Evolutionary conservation across 2,329 filamentous ascomycete species (phyloP), one percentile per base, ranked within the genome.

Genomic region (Chrysosporium keratinophilum): DNA sequence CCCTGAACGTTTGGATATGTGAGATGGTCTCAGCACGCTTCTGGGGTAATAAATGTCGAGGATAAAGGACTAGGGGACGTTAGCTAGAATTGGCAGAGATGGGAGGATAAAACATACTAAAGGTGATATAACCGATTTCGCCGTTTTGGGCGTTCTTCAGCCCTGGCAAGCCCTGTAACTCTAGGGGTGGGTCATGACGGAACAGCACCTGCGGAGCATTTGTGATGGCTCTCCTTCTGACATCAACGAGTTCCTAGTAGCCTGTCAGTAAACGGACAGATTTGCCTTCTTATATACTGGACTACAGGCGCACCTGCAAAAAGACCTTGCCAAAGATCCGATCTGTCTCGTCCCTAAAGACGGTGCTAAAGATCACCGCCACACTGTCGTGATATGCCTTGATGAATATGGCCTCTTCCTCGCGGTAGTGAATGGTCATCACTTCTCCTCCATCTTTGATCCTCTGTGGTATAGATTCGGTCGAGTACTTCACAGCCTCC

Each of bases 1-100:
- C 93, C 61, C 93, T 87, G 87, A 98, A 98, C 12, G 93, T 99
- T 74, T 99, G 94, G 64, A 99, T 97, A 70, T 98, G 94, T 49
- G 90, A 96, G 63, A 99, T 98, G 68, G 94, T 90, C 61, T 96
- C 90, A 57, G 87, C 85, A 75, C 94, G 88, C 67, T 89, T 82
- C 71, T 96, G 88, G 12, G 83, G 82, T 12, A 89, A 91, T 60
- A 99, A 78, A 71, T 99, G 94, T 60, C 93, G 85, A 45, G 93
- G 91, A 76, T 98, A 98, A 42, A 98, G 80, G 46, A 97, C 93
- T 54, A 66, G 50, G 48, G 31, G 14, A 23, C 31, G 49, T 52
- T 23, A 52, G 44, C 17, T n/a, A 14, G 3, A 37, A 41, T 10
- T 28, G 19, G 37, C 56, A 63, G 49, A 66, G 47, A 52, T 7